These are phyloP conservation scores for Fusarium fujikuroi DNA, from an alignment of 2,329 filamentous ascomycete species.

Conservation along the genomic window DNA sequence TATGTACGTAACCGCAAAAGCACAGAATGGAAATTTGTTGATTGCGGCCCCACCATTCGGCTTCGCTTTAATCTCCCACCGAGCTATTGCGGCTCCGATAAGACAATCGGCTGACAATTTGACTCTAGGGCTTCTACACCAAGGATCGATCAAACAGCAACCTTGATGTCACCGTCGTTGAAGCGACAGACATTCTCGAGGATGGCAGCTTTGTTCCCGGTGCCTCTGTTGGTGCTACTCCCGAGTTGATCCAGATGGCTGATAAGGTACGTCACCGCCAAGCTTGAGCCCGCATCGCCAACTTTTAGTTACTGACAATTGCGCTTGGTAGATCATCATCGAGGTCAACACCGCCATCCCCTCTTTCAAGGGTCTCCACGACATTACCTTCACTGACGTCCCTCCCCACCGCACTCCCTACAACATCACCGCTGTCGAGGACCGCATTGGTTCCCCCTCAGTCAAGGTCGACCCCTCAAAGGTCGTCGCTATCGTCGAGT, in stretches of 20 bases:
- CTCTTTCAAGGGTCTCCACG: constrained; percentile 87
- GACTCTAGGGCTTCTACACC: constrained; percentile 77
- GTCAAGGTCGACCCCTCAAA: constrained; percentile 87
- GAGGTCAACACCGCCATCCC: constrained; percentile 90
- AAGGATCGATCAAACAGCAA: constrained; percentile 78
- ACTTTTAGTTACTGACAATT: constrained; percentile 10
- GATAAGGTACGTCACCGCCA: constrained; percentile 69
- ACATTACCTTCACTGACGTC: constrained; percentile 89
- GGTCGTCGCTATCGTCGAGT: constrained; percentile 86
- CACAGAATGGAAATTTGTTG: constrained; percentile 7
- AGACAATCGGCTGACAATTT: constrained; percentile 25
- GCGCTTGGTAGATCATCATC: constrained; percentile 73
- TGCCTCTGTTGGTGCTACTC: constrained; percentile 84
- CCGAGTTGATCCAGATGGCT: constrained; percentile 88
- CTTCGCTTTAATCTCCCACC: constrained; percentile 35
- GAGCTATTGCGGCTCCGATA: constrained; percentile 22
- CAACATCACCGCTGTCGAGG: constrained; percentile 84
- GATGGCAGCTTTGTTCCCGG: constrained; percentile 90
- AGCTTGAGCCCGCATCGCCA: neutral
- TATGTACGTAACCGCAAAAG: constrained; percentile 63
- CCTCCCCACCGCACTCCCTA: constrained; percentile 86
- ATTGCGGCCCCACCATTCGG: constrained; percentile 28
- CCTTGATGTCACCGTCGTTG: constrained; percentile 85
- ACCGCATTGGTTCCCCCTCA: constrained; percentile 84
- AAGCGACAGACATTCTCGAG: constrained; percentile 87